Evolutionary conservation across 192 early-diverging fungal genomes (phyloP), one percentile per base, ranked within the genome.

Genomic region (Coemansia sp.): DNA sequence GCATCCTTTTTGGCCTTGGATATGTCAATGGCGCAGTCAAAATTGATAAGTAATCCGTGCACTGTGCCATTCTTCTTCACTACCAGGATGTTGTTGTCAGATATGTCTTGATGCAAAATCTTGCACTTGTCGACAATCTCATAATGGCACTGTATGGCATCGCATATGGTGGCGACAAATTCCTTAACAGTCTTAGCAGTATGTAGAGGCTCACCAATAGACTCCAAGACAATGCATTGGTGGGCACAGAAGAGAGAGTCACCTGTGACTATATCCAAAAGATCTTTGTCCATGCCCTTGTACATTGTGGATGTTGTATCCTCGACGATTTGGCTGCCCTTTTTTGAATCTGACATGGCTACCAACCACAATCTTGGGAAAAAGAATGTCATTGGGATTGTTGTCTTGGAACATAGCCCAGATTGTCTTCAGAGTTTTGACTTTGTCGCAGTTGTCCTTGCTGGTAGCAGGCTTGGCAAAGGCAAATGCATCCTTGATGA

Each of bases 81-180:
- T 16, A 72, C 66, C 16, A 80, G 37, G 3, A 80, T 68, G 19
- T 74, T 79, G 11, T 64, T 74, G 1, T 29, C 41, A 2, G 78
- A 71, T 6, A 79, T 68, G n/a, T 74, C 68, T 0, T 68, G 36
- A 51, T 80, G 78, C 29, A 80, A 34, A 11, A 80, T 70, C 1
- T 40, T n/a, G 42, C 68, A 70, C 17, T 68, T 36, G 3, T 14
- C 16, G 40, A 27, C 31, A 4, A 80, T 68, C 3, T 46, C 48
- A 45, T 40, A 10, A 36, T 79, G 69, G 19, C 42, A 66, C 4
- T 40, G 5, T 65, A 74, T 80, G 1, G 44, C 73, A 21, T 80
- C 73, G 5, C 13, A 57, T 36, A 80, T 7, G 4, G 69, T 63
- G 31, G 71, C 17, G 1, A 74, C 33, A n/a, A 79, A 45, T 53